Base-by-base conservation (phyloP, 2,329 filamentous ascomycete species). In the Beauveria scarabaeidicola region DNA sequence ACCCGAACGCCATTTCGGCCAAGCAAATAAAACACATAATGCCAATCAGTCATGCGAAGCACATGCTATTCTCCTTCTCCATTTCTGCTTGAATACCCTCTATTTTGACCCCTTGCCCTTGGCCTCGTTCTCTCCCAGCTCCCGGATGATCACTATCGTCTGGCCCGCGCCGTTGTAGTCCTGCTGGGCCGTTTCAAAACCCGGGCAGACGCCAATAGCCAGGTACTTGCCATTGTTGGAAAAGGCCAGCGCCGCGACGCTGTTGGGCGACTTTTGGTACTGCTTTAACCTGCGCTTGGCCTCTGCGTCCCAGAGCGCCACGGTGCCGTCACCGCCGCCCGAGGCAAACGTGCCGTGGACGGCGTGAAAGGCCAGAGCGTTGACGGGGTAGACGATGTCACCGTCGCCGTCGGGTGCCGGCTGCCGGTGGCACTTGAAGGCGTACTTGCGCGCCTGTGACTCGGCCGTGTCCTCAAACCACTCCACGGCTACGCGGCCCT, bases 341-440 rank as follows among this genome's bases (percentile, higher is more conserved):
- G 88, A 91, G 0, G 91, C 92, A 72, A 97, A 96, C 0, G 91
- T 95, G 62, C 90, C 90, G 68, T 84, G 82, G 3, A 88, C 75
- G 0, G 91, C 90, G 72, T 97, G 91, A 76, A 96, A 97, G 1
- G 90, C 85, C 8, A 97, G 81, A 3, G 91, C 88, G 69, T 97
- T 94, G 65, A 97, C 92, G 0, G 92, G 92, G 69, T 92, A 96
- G 3, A 97, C 90, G 5, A 96, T 81, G 68, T 96, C 92, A 32
- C 80, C 85, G 43, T 82, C 81, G 10, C 81, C 80, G 44, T 86
- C 81, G 2, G 83, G 74, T 10, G 79, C 80, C 1, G 85, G 81
- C 72, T 96, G 90, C 5, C 94, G 84, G 74, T 99, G 94, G 74
- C 94, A 99, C 74, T 99, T 99, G 83, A 99, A 99, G 15, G 94